Evolutionary conservation across 1,284 basidiomycete genomes (phyloP), one percentile per base, ranked within the genome.

Genomic region (Rhizoctonia solani): DNA sequence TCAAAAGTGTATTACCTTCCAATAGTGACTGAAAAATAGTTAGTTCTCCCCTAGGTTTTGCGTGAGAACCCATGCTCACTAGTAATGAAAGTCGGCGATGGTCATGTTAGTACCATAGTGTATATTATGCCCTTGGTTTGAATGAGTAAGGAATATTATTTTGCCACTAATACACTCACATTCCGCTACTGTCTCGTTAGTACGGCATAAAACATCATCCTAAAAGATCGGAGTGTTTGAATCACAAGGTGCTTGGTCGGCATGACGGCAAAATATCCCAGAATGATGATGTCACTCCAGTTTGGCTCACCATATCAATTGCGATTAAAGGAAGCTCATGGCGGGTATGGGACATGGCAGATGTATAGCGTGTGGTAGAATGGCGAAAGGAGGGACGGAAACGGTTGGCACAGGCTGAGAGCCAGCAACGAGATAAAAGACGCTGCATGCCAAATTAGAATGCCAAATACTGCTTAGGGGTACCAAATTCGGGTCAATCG

Each of bases 171-270:
- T 29, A 23, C 29, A 25, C 85, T 75, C 76, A 90, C 90, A 92
- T 52, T 85, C 76, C 3, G 85, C 84, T 11, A 91, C 83, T 14
- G 79, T 79, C 54, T 76, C 72, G 75, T 92, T 93, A 2, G 89
- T 92, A 73, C 85, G 78, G 70, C 85, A 82, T 58, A 92, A 76
- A 3, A 92, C 90, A 79, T 92, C 90, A 72, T 92, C 90, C 58
- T 61, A 37, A 34, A 39, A 32, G 32, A 14, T 4, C 16, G 29
- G 14, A 32, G 25, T 30, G 32, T n/a, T 16, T 8, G 16, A 8
- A 39, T 39, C 16, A 16, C 37, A 39, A 16, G 37, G 16, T 39
- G 16, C 37, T 8, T 39, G 16, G 37, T 39, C 16, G 37, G 37
- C n/a, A n/a, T n/a, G n/a, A n/a, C n/a, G n/a, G n/a, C n/a, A n/a